Evolutionary conservation across 1,284 basidiomycete species (phyloP), one percentile per base, ranked within the genome.

Genomic region (Pterula multifida): DNA sequence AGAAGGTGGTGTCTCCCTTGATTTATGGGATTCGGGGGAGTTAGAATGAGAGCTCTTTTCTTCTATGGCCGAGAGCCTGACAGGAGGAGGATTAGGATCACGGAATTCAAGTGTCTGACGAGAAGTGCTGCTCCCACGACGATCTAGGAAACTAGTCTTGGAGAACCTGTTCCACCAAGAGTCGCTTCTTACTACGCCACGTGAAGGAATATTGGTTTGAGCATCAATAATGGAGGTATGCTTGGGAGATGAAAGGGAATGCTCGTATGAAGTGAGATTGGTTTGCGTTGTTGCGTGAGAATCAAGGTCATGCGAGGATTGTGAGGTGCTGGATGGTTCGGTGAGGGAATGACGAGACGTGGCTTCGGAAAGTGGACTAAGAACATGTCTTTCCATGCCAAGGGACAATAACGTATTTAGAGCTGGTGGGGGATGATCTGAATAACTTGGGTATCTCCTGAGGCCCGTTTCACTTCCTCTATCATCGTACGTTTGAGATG

Each of bases 31-130:
- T n/a, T 66, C 61, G 2, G 60, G 60, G 9, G 67, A 62, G 48
- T 55, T 55, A 13, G 69, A 63, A 36, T 65, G 55, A n/a, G 59
- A 62, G 21, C 64, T 66, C 22, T 47, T 24, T 58, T 85, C 78
- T 52, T 77, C 72, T 54, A 82, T 79, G 1, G 75, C 63, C 22
- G 68, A 63, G 12, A 87, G 68, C 11, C 70, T 68, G 1, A 28
- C 45, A 6, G 85, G 84, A 3, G 74, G 75, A 1, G 84, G 81
- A 53, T 79, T 80, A 1, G 84, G 85, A 61, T 89, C 85, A 36
- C 82, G 74, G 60, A 87, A 76, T 24, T 83, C 78, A 13, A 74
- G 52, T 28, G 61, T 62, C 3, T 56, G 56, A 50, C 57, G 68
- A 3, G 68, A 66, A 1, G 73, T 67, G 56, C 75, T 70, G 55